A percentile compares a stretch with the other conserved stretches of the same genome.
These are phyloP conservation scores for Aspergillus sojae DNA, from an alignment of 2,329 filamentous ascomycete genomes.

Conservation along the genomic window DNA sequence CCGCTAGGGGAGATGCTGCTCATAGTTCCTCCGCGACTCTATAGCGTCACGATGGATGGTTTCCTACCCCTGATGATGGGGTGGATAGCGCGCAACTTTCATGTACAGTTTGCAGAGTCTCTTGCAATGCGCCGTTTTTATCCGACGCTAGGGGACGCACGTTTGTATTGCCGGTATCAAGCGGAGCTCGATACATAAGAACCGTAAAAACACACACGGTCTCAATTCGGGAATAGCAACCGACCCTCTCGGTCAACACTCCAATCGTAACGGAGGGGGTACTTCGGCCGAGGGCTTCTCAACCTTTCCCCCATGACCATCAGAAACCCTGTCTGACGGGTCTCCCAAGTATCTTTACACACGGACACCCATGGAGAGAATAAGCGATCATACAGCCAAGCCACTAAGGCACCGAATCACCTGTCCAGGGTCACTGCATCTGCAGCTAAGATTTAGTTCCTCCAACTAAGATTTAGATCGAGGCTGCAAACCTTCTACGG, in stretches of 20 bases:
- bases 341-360: neutral
- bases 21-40: neutral
- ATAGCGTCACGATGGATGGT: neutral
- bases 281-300: neutral
- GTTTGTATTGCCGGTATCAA: constrained; percentile 2
- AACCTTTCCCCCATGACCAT: neutral
- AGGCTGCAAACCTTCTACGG: constrained; percentile 3
- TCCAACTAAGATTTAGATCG: constrained; percentile 9
- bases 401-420: constrained; percentile 2
- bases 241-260: neutral
- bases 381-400: constrained; percentile 3
- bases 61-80: neutral
- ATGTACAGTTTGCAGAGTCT: neutral
- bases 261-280: neutral
- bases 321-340: neutral
- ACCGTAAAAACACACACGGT: neutral
- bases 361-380: constrained; percentile 1
- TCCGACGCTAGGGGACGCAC: constrained; percentile 10
- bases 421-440: constrained; percentile 1
- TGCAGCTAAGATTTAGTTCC: constrained; percentile 2
- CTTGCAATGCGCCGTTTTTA: constrained; percentile 14
- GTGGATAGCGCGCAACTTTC: neutral
- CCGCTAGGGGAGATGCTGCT: neutral
- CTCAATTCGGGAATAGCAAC: constrained; percentile 4
- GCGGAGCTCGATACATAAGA: neutral